Percentiles rank a stretch among this genome's conserved stretches.
phyloP scores from a whole-genome alignment of 2,329 filamentous ascomycete genomes.

The Chaetomiaceae sp. region DNA sequence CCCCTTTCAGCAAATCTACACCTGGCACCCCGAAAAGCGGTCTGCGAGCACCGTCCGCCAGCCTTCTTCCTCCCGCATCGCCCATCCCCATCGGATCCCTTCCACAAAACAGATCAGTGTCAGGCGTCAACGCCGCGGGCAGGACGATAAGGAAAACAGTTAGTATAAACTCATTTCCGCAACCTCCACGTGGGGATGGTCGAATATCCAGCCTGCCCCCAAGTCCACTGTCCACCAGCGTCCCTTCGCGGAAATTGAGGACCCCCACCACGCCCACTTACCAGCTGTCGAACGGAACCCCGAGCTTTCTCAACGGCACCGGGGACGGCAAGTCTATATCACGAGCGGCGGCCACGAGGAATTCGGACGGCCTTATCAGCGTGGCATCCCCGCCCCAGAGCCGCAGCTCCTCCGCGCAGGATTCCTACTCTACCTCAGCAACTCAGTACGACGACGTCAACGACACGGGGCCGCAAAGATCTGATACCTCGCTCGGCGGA shows the following conservation, averaged over 20 bases:
- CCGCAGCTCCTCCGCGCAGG: constrained; percentile 85
- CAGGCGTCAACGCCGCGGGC: constrained; percentile 54
- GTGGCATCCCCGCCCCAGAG: constrained; percentile 81
- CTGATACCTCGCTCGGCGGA: constrained; percentile 32
- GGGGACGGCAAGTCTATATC: constrained; percentile 72
- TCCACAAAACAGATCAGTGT: constrained; percentile 52
- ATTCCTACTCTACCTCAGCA: constrained; percentile 84
- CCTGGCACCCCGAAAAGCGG: constrained; percentile 52
- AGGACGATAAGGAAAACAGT: constrained; percentile 80
- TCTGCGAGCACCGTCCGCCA: constrained; percentile 56
- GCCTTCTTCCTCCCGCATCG: constrained; percentile 48
- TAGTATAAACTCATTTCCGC: constrained; percentile 90
- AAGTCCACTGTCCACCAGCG: constrained; percentile 54
- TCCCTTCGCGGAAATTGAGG: constrained; percentile 51
- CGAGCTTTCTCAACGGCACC: constrained; percentile 74
- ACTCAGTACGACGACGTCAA: constrained; percentile 81
- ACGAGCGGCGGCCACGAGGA: constrained; percentile 56
- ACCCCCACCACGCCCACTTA: constrained; percentile 52
- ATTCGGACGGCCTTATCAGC: constrained; percentile 71
- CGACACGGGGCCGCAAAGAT: constrained; percentile 45
- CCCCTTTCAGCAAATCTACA: constrained; percentile 38
- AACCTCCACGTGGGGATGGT: constrained; percentile 69
- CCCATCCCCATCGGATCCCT: constrained; percentile 51
- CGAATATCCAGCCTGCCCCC: constrained; percentile 58
- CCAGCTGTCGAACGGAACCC: constrained; percentile 50